A percentile compares a stretch with the other conserved stretches of the same genome.
Evolutionary conservation across 1,284 basidiomycete genomes (phyloP).

Genomic region (Macrocystidia cucumis): DNA sequence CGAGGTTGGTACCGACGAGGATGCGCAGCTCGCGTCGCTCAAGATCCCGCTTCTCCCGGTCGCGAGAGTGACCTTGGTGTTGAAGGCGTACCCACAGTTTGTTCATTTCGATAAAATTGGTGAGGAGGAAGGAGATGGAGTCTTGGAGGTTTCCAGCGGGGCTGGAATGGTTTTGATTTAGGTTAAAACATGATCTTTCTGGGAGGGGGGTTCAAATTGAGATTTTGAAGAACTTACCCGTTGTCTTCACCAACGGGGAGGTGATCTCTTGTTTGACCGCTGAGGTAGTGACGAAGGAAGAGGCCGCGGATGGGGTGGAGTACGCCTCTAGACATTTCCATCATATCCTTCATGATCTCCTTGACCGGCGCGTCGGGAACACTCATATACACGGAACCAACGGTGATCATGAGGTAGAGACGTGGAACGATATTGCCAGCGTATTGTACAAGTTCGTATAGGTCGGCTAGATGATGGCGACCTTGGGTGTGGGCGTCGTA

Average conservation of each 20-base stretch:
- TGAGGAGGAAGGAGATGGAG: slow-evolving; percentile 89
- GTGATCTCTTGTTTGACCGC: slow-evolving; percentile 90
- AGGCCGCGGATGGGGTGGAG: slow-evolving; percentile 90
- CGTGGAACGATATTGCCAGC: slow-evolving; percentile 92
- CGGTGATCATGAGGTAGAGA: slow-evolving; percentile 96
- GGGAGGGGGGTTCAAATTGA: too few species aligned
- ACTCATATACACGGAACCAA: slow-evolving; percentile 96
- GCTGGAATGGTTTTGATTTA: slow-evolving; percentile 31
- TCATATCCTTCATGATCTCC: slow-evolving; percentile 99
- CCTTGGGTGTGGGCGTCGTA: slow-evolving; percentile 88
- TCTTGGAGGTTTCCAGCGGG: slow-evolving; percentile 86
- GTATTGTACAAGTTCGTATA: slow-evolving; percentile 97
- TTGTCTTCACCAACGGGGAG: slow-evolving; percentile 79
- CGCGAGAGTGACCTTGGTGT: slow-evolving; percentile 91
- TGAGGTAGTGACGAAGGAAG: slow-evolving; percentile 91
- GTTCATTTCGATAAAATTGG: slow-evolving; percentile 99
- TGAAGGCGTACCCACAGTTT: slow-evolving; percentile 97
- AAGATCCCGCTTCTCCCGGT: slow-evolving; percentile 92
- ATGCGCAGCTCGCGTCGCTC: slow-evolving; percentile 90
- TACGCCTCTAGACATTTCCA: slow-evolving; percentile 96
- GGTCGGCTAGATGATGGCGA: slow-evolving; percentile 89
- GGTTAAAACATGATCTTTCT: neutral
- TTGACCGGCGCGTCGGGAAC: slow-evolving; percentile 91
- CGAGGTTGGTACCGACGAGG: slow-evolving; percentile 92
- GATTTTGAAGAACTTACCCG: slow-evolving; percentile 55